Evolutionary conservation across 1,284 basidiomycete species (phyloP).

Genomic region (Cutaneotrichosporon spelunceum): DNA sequence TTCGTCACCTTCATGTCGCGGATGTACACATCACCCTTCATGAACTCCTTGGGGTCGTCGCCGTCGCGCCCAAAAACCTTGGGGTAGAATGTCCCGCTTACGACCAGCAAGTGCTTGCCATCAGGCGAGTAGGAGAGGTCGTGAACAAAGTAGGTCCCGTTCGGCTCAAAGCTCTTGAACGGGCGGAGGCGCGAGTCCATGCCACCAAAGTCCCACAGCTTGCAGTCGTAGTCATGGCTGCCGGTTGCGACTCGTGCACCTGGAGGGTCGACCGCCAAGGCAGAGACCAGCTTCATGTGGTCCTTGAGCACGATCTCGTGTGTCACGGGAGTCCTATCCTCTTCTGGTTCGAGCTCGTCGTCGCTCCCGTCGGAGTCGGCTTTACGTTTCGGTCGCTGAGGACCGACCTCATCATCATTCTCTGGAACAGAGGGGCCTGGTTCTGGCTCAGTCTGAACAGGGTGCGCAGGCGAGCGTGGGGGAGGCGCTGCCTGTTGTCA

Average conservation of each 20-base stretch:
- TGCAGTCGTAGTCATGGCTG: conserved; percentile 93
- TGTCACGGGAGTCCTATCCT: conserved; percentile 51
- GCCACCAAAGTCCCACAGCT: conserved; percentile 98
- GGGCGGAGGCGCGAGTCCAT: conserved; percentile 83
- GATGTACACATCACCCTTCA: conserved; percentile 96
- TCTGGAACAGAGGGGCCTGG: conserved; percentile 10
- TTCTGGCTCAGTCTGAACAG: conserved; percentile 11
- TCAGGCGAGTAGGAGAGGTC: conserved; percentile 83
- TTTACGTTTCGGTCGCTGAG: conserved; percentile 41
- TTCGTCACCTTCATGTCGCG: conserved; percentile 96
- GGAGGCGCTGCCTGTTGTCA: conserved; percentile 1
- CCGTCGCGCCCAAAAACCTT: conserved; percentile 87
- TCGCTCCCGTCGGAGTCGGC: conserved; percentile 27
- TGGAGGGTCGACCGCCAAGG: conserved; percentile 84
- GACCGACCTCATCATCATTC: conserved; percentile 38
- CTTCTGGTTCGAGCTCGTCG: conserved; percentile 42
- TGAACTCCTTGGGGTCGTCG: conserved; percentile 80
- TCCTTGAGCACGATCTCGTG: conserved; percentile 89
- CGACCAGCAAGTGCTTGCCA: conserved; percentile 75
- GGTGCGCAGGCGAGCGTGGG: conserved; percentile 1
- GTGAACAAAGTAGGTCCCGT: conserved; percentile 86
- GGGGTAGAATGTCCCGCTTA: conserved; percentile 83
- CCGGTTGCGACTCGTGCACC: conserved; percentile 89
- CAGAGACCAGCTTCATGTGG: conserved; percentile 91
- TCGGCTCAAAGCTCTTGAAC: conserved; percentile 93